Conservation (phyloP, 345 rosid genomes). For the Passiflora organensis region DNA sequence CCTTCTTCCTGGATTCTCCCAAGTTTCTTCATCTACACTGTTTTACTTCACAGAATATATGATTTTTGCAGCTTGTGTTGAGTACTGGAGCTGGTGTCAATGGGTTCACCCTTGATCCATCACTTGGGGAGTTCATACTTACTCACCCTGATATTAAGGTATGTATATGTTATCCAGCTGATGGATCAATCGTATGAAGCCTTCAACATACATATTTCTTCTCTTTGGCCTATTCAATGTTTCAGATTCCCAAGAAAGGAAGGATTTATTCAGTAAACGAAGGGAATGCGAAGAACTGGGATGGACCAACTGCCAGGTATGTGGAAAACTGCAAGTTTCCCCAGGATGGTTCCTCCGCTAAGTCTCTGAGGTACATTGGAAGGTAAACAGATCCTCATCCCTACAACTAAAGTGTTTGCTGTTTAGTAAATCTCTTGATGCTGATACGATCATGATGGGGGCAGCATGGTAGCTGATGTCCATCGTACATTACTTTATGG, state of each 20-base stretch:
- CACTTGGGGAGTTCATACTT: conserved; percentile 94
- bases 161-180: not conserved
- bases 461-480: conserved; percentile 98
- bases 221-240: too few relatives aligned
- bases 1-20: too few relatives aligned
- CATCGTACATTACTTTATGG: conserved; percentile 95
- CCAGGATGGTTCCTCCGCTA: conserved; percentile 73
- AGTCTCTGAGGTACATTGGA: conserved; percentile 91
- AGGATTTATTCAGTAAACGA: conserved; percentile 96
- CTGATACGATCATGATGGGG: conserved; percentile 7
- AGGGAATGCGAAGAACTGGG: conserved; percentile 98
- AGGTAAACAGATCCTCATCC: conserved; percentile 44
- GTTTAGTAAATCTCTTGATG: conserved; percentile 11
- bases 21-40: not conserved
- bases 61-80: conserved; percentile 65
- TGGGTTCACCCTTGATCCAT: conserved; percentile 98
- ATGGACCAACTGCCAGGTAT: conserved; percentile 86
- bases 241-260: conserved; percentile 89
- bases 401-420: not conserved
- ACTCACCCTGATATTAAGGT: conserved; percentile 97
- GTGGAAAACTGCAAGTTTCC: conserved; percentile 97
- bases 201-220: too few relatives aligned
- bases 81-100: conserved; percentile 88
- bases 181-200: too few relatives aligned
- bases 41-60: not conserved